Evolutionary conservation across 305 asterid genomes (phyloP).

Genomic region (Solanum hybrid): DNA sequence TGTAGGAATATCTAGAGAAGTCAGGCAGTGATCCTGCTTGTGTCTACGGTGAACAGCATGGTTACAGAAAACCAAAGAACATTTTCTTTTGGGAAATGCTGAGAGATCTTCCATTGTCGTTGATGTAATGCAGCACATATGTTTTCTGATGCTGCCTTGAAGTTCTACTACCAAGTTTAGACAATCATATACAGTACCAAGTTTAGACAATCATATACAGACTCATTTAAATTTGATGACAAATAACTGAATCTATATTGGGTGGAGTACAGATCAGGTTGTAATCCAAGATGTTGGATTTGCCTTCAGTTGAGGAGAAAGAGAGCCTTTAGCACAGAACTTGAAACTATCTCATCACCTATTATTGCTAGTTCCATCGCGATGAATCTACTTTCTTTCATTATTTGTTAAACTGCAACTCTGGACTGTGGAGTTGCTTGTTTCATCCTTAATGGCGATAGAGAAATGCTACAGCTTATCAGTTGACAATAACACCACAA

Average conservation of each 20-base stretch:
- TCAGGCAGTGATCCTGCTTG: background rate
- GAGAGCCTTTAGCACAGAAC: background rate
- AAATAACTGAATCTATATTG: background rate
- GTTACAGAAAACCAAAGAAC: background rate
- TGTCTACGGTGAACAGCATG: background rate
- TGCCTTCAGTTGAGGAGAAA: background rate
- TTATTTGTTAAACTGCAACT: background rate
- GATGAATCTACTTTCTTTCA: background rate
- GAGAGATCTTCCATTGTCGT: background rate
- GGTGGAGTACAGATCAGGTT: background rate
- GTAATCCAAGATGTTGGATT: background rate
- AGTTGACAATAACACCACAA: background rate
- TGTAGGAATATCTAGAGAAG: background rate
- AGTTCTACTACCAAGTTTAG: background rate
- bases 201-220: background rate
- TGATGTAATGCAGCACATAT: background rate
- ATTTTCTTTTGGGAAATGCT: background rate
- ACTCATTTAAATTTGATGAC: background rate
- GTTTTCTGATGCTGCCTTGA: background rate
- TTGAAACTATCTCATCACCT: background rate
- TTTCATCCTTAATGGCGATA: background rate
- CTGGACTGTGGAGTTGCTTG: background rate
- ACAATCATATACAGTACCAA: background rate
- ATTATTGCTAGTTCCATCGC: background rate
- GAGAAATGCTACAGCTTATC: background rate